A percentile compares a stretch with the other conserved stretches of the same genome.
Evolutionary conservation across 257 asterid genomes (phyloP).

Genomic region (Schizonepeta tenuifolia): DNA sequence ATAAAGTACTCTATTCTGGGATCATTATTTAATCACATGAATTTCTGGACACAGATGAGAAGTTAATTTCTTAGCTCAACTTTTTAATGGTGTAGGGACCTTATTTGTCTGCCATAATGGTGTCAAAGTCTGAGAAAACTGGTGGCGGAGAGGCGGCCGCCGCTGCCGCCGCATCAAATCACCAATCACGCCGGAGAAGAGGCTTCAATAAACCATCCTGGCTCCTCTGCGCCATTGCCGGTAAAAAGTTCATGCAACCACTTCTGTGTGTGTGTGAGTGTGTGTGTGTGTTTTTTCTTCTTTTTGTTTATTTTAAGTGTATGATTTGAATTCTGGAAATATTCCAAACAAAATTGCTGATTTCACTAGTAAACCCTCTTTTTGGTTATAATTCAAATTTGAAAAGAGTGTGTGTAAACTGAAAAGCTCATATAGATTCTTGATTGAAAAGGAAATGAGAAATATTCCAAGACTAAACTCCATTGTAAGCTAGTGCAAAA

Average conservation of each 20-base stretch:
- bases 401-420: slow-evolving; percentile 20
- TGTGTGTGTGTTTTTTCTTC: background rate
- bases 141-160: slow-evolving; percentile 40
- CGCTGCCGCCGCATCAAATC: slow-evolving; percentile 31
- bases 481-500: slow-evolving; percentile 1
- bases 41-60: background rate
- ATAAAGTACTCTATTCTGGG: slow-evolving; percentile 7
- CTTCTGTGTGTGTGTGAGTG: background rate
- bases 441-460: slow-evolving; percentile 6
- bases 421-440: slow-evolving; percentile 5
- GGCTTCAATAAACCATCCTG: slow-evolving; percentile 82
- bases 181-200: slow-evolving; percentile 47
- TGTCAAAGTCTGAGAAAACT: slow-evolving; percentile 46
- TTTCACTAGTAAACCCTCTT: background rate
- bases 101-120: slow-evolving; percentile 43
- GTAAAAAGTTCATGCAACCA: slow-evolving; percentile 38
- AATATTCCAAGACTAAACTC: slow-evolving; percentile 6
- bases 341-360: slow-evolving; percentile 15
- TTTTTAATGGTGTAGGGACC: slow-evolving; percentile 35
- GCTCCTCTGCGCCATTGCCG: slow-evolving; percentile 89
- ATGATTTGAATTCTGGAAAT: background rate
- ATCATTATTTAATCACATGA: background rate
- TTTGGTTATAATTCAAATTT: slow-evolving; percentile 31
- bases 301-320: background rate
- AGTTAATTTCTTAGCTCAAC: slow-evolving; percentile 1